Evolutionary conservation across 1,284 basidiomycete genomes (phyloP), one percentile per base, ranked within the genome.

Genomic region (Wallemia mellicola): DNA sequence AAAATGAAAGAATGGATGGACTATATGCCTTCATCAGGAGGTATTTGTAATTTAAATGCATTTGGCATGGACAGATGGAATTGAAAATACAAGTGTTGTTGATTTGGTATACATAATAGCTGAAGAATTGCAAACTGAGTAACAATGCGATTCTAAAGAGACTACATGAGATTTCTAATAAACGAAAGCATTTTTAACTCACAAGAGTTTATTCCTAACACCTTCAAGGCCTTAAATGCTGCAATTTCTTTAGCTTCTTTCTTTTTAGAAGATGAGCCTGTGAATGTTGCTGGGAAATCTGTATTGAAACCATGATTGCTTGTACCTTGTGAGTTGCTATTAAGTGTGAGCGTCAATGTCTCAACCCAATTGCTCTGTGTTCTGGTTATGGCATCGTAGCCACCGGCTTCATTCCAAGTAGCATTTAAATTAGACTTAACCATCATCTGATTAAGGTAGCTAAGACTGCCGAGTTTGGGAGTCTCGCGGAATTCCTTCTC

Each of bases 11-110:
- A 38, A 59, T 60, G 60, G 60, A 59, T n/a, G 28, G 27, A 32
- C 58, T 60, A 24, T 33, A 60, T 27, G 58, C 22, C 32, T 60
- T 60, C n/a, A 48, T 60, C 58, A 27, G 58, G 30, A 27, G 28
- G 60, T 26, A 38, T 28, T 24, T 60, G 25, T 57, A n/a, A n/a
- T n/a, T n/a, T n/a, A n/a, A n/a, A n/a, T n/a, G n/a, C n/a, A n/a
- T n/a, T n/a, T n/a, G n/a, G n/a, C n/a, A n/a, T n/a, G n/a, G n/a
- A n/a, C n/a, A n/a, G n/a, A n/a, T n/a, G n/a, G n/a, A n/a, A n/a
- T n/a, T n/a, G n/a, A n/a, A n/a, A n/a, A n/a, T n/a, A n/a, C n/a
- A n/a, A 7, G 19, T 32, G 30, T 9, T 32, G 30, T 9, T 32
- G 30, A 32, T 32, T 7, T 32, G 7, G 9, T 9, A 32, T 19